phyloP scores from a whole-genome alignment of 768 basidiomycete species.

The Lactifluus subvellereus region DNA sequence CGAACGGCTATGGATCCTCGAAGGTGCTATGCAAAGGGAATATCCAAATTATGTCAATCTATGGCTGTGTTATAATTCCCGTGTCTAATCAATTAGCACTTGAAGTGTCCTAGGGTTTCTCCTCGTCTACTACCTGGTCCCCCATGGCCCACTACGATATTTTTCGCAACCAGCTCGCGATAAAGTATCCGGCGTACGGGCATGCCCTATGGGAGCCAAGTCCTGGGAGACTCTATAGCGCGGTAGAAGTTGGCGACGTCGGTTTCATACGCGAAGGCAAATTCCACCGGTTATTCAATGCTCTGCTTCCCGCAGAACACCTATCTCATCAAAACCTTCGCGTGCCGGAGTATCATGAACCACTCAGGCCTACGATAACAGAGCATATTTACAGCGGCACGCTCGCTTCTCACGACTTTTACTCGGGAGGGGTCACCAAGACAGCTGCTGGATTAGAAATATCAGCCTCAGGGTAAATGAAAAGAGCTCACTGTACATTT shows the following conservation, averaged over 20 bases:
- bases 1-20: too few relatives aligned
- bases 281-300: conserved; percentile 24
- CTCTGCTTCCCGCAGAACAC: conserved; percentile 2
- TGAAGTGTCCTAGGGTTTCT: too few relatives aligned
- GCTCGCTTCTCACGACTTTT: neutral
- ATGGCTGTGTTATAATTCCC: too few relatives aligned
- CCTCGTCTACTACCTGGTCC: too few relatives aligned
- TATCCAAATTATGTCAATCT: too few relatives aligned
- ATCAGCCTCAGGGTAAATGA: neutral
- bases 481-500: too few relatives aligned
- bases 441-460: neutral
- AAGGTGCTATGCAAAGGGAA: too few relatives aligned
- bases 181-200: neutral
- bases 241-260: conserved; percentile 24
- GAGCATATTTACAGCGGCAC: neutral
- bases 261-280: conserved; percentile 20
- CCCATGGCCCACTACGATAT: conserved; percentile 13
- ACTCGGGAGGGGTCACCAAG: neutral
- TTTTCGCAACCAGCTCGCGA: conserved; percentile 9
- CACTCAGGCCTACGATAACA: neutral
- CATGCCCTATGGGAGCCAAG: conserved; percentile 23
- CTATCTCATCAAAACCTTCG: neutral
- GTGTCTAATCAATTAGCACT: too few relatives aligned
- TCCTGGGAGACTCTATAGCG: neutral
- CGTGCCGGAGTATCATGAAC: neutral